Conservation (phyloP, 164 flowering plant species). For the Houttuynia cordata region DNA sequence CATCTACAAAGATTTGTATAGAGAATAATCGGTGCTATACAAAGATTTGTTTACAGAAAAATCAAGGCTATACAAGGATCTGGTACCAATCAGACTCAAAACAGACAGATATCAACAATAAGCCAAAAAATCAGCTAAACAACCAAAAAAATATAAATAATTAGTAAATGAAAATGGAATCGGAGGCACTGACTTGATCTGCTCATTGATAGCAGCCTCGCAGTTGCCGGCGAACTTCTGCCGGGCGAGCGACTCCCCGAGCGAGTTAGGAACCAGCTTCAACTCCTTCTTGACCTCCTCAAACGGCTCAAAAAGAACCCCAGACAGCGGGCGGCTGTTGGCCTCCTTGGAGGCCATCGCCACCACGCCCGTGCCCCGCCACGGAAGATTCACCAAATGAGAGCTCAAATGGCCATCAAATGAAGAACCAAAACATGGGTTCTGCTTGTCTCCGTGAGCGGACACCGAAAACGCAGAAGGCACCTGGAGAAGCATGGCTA, state of each 20-base stretch:
- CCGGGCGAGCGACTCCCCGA: conserved; percentile 68
- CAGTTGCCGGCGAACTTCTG: conserved; percentile 42
- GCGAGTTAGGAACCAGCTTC: conserved; percentile 41
- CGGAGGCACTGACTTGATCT: conserved; percentile 51
- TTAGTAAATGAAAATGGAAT: neutral
- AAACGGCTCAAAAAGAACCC: conserved; percentile 83
- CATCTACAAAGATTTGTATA: no score
- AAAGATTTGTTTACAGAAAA: no score
- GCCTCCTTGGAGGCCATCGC: conserved; percentile 11
- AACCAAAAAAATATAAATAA: neutral
- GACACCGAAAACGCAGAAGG: conserved; percentile 22
- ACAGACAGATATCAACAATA: no score
- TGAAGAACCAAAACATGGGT: conserved; percentile 5
- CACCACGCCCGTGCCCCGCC: conserved; percentile 7
- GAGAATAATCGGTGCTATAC: no score
- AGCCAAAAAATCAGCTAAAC: no score
- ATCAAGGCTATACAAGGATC: no score
- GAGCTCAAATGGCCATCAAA: neutral
- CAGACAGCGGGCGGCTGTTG: conserved; percentile 39
- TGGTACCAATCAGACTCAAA: no score
- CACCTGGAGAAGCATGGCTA: conserved; percentile 34
- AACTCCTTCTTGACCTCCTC: conserved; percentile 87
- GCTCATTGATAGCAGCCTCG: conserved; percentile 80
- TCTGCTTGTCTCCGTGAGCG: conserved; percentile 4
- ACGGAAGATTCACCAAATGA: neutral